Base-by-base conservation (phyloP, 208 protist species). In the Crithidia bombi region DNA sequence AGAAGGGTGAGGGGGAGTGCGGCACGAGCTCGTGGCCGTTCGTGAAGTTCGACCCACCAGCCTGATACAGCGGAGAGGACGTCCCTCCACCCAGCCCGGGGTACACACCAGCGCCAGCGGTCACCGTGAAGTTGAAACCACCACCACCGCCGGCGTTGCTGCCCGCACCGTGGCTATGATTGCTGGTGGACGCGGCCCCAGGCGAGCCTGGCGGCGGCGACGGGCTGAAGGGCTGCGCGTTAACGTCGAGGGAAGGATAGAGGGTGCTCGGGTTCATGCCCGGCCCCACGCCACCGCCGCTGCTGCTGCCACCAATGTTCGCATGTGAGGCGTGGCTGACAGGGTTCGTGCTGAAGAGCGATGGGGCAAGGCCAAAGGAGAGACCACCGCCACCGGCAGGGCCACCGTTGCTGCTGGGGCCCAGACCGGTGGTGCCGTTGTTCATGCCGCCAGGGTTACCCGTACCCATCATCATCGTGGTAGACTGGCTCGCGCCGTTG, bases 141-240 rank as follows among this genome's bases (percentile, higher is more conserved):
- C 63, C 57, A 41, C 54, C 57, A 57, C 44, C 54, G 39, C 61
- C 25, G 46, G 12, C 51, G 69, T 32, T 56, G 54, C 21, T 58
- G 39, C 47, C 28, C 28, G 7, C 10, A 7, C 32, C 38, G 44
- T 68, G 61, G 46, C 43, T 68, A 33, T 61, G 43, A 11, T 33
- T 49, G 46, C 30, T 69, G 43, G 35, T 54, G 6, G 62, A 49
- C 52, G 35, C 46, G 33, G 43, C 25, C 5, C 61, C 41, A 35
- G 54, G 50, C 11, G 63, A 43, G 19, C 32, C 43, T 36, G 75
- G 57, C 41, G 66, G 65, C 43, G 70, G 62, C 1, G 84, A 78
- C 25, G 81, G 84, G 7, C 72, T 86, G 67, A 84, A 89, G 30
- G 84, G 80, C 56, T 79, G 74, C 17, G 84, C 84, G 54, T 89